phyloP scores from a whole-genome alignment of 2,329 filamentous ascomycete genomes.

The Fusarium paranaense region DNA sequence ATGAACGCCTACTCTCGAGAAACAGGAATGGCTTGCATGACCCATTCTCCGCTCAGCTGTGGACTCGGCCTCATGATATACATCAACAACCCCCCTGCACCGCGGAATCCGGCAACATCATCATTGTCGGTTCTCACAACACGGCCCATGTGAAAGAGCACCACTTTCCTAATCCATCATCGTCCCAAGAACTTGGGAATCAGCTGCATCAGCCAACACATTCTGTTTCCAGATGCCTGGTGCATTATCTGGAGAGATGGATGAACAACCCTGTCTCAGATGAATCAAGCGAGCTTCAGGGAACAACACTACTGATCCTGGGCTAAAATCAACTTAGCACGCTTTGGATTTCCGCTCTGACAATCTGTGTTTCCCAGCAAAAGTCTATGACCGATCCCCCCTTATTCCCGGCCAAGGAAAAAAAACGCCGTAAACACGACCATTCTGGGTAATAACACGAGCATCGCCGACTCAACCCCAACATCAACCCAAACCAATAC shows the following conservation, averaged over 20 bases:
- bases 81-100: background rate
- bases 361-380: background rate
- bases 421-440: background rate
- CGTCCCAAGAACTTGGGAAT: background rate
- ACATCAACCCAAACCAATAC: background rate
- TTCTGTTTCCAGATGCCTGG: background rate
- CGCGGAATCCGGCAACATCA: background rate
- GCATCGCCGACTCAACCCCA: background rate
- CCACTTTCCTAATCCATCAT: background rate
- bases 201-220: background rate
- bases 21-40: background rate
- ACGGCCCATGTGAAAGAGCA: background rate
- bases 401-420: background rate
- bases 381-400: background rate
- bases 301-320: background rate
- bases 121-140: background rate
- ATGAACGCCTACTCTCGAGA: background rate
- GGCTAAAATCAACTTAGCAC: background rate
- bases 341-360: background rate
- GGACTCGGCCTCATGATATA: background rate
- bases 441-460: background rate
- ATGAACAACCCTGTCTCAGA: background rate
- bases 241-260: background rate
- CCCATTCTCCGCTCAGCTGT: background rate
- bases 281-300: background rate